Evolutionary conservation across 345 rosid genomes (phyloP).

Genomic region (Salix dunnii): DNA sequence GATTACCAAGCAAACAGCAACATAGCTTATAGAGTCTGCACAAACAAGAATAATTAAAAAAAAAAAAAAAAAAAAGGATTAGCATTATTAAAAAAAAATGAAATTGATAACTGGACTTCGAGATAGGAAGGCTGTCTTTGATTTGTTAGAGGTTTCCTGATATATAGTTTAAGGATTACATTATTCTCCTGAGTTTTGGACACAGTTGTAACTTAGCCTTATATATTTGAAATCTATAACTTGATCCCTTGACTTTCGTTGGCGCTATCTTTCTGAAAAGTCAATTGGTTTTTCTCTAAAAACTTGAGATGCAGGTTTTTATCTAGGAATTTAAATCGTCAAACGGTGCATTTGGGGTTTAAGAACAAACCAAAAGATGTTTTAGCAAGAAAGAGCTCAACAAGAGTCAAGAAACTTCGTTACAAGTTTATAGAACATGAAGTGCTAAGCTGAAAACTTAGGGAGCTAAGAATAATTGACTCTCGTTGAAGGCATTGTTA

Average conservation of each 20-base stretch:
- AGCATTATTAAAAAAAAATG: background rate
- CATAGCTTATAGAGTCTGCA: slow-evolving; percentile 62
- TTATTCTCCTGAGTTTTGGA: too few relatives aligned
- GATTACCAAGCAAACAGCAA: slow-evolving; percentile 69
- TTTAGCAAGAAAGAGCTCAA: background rate
- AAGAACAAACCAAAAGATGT: background rate
- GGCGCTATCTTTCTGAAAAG: too few relatives aligned
- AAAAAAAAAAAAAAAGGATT: background rate
- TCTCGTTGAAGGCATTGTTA: background rate
- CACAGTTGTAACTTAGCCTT: background rate
- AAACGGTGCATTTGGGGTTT: background rate
- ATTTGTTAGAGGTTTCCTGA: background rate
- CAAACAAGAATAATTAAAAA: background rate
- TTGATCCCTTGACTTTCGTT: too few relatives aligned
- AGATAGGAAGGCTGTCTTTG: background rate
- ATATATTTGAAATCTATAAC: background rate
- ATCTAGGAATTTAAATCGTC: too few relatives aligned
- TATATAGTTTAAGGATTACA: background rate
- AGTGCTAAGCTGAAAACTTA: background rate
- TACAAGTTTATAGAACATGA: background rate
- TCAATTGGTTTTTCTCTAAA: background rate
- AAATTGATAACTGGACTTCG: background rate
- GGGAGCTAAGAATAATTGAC: background rate
- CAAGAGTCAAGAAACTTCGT: background rate
- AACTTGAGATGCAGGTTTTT: background rate